Evolutionary conservation across 2,329 filamentous ascomycete species (phyloP), one percentile per base, ranked within the genome.

Genomic region (Aspergillus versicolor): DNA sequence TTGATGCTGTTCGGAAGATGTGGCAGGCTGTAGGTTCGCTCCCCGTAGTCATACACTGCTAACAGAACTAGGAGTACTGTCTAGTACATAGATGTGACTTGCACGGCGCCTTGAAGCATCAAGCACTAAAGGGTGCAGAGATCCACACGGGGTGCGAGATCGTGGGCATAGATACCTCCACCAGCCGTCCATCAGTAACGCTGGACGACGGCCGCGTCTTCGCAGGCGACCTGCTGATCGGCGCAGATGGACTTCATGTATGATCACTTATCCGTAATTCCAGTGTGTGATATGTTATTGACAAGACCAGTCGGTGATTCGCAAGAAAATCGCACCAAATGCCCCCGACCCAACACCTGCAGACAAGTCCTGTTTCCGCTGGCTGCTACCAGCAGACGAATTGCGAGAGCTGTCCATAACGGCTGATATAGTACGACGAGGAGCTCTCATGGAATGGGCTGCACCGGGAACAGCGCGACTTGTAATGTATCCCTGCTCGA

Each of bases 401-500:
- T 19, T 70, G 21, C 59, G 49, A 13, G 41, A 61, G 2, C 9
- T 60, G 7, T 42, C 53, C 3, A 45, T 38, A 4, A 66, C 64
- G 1, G n/a, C 45, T 15, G 48, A 58, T 2, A 61, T 67, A 8
- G 43, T 55, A 5, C 46, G 60, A 4, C 56, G 58, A 2, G 78
- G 78, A 0, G 51, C 77, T 7, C 67, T 82, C 17, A 63, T 72
- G 4, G 77, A 81, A 64, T 76, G 74, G 61, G 71, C 75, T 22
- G 75, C 64, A 1, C 56, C 65, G 1, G 44, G 27, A 5, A 77
- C 81, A 51, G 69, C 76, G 4, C 68, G 77, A 7, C 65, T 81
- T 0, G 74, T 82, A 3, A 73, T 76, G 21, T 80, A 79, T 61
- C 80, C 77, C 0, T 80, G 78, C 17, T 70, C 71, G 0, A 69